Evolutionary conservation across 495 filamentous ascomycete genomes (phyloP), one percentile per base, ranked within the genome.

Genomic region (Platismatia glauca): DNA sequence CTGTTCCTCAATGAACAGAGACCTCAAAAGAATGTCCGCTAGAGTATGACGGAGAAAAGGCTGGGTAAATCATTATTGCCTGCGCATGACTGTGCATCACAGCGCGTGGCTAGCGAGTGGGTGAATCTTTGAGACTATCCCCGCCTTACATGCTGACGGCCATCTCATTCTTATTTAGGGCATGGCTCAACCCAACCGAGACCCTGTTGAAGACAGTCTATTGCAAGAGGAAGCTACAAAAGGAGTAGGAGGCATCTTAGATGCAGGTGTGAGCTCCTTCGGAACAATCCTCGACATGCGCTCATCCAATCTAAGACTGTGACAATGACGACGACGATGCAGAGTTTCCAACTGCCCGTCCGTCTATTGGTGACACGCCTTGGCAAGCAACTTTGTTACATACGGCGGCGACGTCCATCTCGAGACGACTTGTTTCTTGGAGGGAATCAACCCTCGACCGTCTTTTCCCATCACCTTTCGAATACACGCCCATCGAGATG

Each of bases 401-500:
- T 27, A 46, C 55, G 18, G 29, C 38, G 24, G 60, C 29, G 38
- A 46, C 34, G 18, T 34, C 60, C 60, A 37, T 55, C 29, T 62
- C 52, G 29, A 62, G 29, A 33, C 15, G 52, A 41, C 34, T 44
- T 24, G 27, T 33, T 12, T 44, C 52, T 24, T 56, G 60, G 60
- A 34, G 37, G 29, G 38, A 31, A 62, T 41, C 29, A 46, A 27
- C 55, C 6, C 8, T 43, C 24, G 38, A 62, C 12, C 37, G 7
- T 56, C 34, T 62, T 38, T 55, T 39, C 24, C 37, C 60, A 41
- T 62, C 60, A 16, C 56, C 60, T 0, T 55, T 62, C 50, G 16
- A 37, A n/a, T 62, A 62, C 29, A 56, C 60, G 20, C 48, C 60
- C 29, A 62, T 62, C 35, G 60, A 62, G 50, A 62, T 62, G 60